Evolutionary conservation across 139 green algal species (phyloP).

Genomic region (Tetraselmis striata): DNA sequence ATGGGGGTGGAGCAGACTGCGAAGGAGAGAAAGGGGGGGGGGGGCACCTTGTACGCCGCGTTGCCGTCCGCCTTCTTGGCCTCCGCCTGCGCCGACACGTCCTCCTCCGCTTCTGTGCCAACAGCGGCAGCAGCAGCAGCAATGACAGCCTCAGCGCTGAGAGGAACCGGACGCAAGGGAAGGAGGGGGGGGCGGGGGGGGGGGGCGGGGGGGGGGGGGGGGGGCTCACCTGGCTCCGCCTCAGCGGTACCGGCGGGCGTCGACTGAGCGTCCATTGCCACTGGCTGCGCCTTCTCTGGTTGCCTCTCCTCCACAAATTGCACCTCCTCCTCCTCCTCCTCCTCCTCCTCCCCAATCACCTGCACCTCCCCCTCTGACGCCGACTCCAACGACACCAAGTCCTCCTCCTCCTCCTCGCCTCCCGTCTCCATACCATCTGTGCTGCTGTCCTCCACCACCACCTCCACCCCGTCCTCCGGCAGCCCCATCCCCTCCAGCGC

Average conservation of each 20-base stretch:
- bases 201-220: no score
- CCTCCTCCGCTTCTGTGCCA: not conserved
- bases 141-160: not conserved
- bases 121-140: not conserved
- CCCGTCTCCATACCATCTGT: not conserved
- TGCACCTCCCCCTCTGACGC: not conserved
- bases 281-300: not conserved
- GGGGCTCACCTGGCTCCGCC: no score
- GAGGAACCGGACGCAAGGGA: no score
- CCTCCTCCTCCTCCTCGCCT: not conserved
- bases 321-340: not conserved
- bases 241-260: no score
- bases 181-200: no score
- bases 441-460: not conserved
- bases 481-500: not conserved
- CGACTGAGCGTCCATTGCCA: no score
- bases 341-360: not conserved
- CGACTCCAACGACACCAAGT: not conserved
- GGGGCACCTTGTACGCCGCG: no score
- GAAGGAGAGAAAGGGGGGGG: no score
- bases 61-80: not conserved
- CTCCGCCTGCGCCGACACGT: not conserved
- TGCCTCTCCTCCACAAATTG: not conserved
- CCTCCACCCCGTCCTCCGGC: not conserved
- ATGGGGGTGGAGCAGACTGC: no score